These are phyloP conservation scores for Fusarium stilboides DNA, from an alignment of 2,329 filamentous ascomycete genomes.

Conservation along the genomic window DNA sequence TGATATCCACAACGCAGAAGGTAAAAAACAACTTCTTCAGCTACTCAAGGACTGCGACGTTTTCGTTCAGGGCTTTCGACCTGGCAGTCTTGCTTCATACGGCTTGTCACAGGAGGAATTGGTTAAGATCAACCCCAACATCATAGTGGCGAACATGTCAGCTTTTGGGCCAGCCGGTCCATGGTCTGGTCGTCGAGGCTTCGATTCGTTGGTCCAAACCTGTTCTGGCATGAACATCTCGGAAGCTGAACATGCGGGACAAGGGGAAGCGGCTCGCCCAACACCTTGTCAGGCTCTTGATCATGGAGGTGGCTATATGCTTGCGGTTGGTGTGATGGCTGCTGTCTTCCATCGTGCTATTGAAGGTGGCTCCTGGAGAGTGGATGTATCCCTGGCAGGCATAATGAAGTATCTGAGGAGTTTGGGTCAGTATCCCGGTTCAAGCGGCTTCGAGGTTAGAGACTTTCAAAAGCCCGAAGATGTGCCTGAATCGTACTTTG, in stretches of 20 bases:
- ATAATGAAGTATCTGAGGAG: constrained; percentile 70
- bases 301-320: constrained; percentile 68
- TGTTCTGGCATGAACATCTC: constrained; percentile 70
- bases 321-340: constrained; percentile 67
- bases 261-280: constrained; percentile 57
- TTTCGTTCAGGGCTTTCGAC: constrained; percentile 75
- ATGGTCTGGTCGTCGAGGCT: constrained; percentile 62
- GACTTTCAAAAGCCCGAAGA: constrained; percentile 51
- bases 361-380: constrained; percentile 64
- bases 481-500: constrained; percentile 57
- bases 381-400: constrained; percentile 69
- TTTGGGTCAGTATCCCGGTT: constrained; percentile 65
- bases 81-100: constrained; percentile 63
- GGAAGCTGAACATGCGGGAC: constrained; percentile 64
- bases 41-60: constrained; percentile 74
- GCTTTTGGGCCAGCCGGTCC: constrained; percentile 66
- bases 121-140: constrained; percentile 56
- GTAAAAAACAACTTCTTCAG: constrained; percentile 67
- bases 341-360: constrained; percentile 64
- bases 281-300: constrained; percentile 71
- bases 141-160: constrained; percentile 67
- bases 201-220: constrained; percentile 68
- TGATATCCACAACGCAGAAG: constrained; percentile 67
- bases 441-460: constrained; percentile 58
- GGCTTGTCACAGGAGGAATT: constrained; percentile 58